Evolutionary conservation across 1,284 basidiomycete genomes (phyloP), one percentile per base, ranked within the genome.

Genomic region (Leccinum fallax): DNA sequence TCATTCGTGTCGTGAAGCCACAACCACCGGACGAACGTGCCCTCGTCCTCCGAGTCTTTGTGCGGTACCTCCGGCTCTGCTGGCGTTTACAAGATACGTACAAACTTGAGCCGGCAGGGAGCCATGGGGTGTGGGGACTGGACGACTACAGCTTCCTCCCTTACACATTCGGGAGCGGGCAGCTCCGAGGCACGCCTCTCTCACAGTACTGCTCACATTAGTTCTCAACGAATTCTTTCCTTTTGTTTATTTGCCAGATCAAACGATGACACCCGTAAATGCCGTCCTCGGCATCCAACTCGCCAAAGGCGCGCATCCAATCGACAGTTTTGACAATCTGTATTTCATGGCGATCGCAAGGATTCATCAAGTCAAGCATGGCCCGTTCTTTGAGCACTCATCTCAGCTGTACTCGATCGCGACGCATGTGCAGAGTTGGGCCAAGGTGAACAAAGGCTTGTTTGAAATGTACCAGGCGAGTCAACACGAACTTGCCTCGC

Each of bases 71-170:
- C 53, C 82, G 84, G 46, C 80, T 97, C 28, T 93, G 90, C 65
- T 96, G 94, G 86, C 83, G 83, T 57, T 81, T 98, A 34, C 97
- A 99, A 73, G 91, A 94, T 69, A 85, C 87, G 26, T 99, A 98
- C 74, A 87, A 83, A 53, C 86, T 99, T 7, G 97, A 99, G 76
- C 97, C 97, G 4, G 97, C 97, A 0, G 97, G 97, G 3, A 95
- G 93, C 65, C 97, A 99, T 71, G 97, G 97, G 8, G 97, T 98
- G 0, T 99, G 97, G 97, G 97, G 97, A 0, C 79, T 99, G 38
- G 95, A 99, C 74, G 97, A 99, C 74, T 97, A 92, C 65, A 87
- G 85, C 58, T 97, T 97, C 77, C 80, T 97, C 26, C 89, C 91
- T 26, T 98, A 98, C 74, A 84, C 97, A 9, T 93, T 97, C 71